Conservation (phyloP, 202 grass and related monocot genomes). For the Musa balbisiana region DNA sequence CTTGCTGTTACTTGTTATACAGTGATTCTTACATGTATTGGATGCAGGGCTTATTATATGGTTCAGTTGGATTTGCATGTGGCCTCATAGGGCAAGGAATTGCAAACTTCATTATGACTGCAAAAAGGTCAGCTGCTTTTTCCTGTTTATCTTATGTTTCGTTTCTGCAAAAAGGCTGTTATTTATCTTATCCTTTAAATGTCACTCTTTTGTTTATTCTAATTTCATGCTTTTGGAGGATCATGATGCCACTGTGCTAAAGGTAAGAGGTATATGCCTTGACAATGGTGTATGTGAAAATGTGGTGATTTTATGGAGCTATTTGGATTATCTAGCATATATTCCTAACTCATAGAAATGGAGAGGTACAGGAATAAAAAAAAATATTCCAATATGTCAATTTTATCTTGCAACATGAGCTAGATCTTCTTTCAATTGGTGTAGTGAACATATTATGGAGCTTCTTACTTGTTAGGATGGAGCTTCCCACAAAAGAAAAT, state of each 20-base stretch:
- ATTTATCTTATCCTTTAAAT: slow-evolving; percentile 10
- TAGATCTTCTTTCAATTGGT: too few species aligned
- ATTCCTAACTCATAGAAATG: too few species aligned
- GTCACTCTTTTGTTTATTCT: neutral
- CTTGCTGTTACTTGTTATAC: neutral
- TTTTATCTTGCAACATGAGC: too few species aligned
- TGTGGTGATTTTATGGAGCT: too few species aligned
- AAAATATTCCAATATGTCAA: too few species aligned
- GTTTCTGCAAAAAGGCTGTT: neutral
- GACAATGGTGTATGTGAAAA: too few species aligned
- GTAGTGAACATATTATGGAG: too few species aligned
- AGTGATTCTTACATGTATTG: slow-evolving; percentile 7
- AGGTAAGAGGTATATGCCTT: too few species aligned
- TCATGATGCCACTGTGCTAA: neutral
- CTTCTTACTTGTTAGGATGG: too few species aligned
- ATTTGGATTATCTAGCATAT: too few species aligned
- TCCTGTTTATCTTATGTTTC: slow-evolving; percentile 3
- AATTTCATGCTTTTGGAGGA: neutral
- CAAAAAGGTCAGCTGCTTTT: slow-evolving; percentile 48
- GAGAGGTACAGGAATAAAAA: too few species aligned
- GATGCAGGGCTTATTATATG: slow-evolving; percentile 75
- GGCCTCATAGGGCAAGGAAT: slow-evolving; percentile 90
- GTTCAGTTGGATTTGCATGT: slow-evolving; percentile 75
- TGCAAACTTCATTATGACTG: slow-evolving; percentile 97
- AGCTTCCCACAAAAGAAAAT: too few species aligned